phyloP scores from a whole-genome alignment of 2,329 filamentous ascomycete genomes.

The Pochonia chlamydosporia region DNA sequence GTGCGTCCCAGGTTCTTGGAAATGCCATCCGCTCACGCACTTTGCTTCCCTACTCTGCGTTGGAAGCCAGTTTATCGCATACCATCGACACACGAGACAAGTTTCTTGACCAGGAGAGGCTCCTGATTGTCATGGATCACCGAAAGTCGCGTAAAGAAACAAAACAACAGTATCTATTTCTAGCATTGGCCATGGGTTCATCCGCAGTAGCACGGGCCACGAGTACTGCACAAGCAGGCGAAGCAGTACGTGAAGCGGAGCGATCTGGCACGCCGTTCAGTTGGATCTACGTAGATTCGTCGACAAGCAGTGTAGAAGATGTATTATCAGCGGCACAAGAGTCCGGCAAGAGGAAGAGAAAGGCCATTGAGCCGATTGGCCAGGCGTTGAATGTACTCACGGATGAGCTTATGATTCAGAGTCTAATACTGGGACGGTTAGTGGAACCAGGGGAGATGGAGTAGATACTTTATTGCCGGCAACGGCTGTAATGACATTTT shows the following conservation, averaged over 20 bases:
- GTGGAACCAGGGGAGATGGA: constrained; percentile 54
- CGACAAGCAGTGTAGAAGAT: constrained; percentile 46
- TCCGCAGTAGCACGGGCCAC: constrained; percentile 56
- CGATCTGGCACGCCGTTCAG: constrained; percentile 50
- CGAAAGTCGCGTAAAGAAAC: constrained; percentile 56
- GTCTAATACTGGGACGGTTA: constrained; percentile 77
- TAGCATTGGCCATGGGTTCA: constrained; percentile 74
- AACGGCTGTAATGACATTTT: not conserved
- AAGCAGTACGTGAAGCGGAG: constrained; percentile 47
- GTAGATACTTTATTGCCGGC: not conserved
- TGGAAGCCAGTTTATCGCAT: constrained; percentile 47
- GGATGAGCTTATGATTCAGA: constrained; percentile 88
- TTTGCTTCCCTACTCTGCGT: constrained; percentile 55
- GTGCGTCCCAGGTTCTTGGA: constrained; percentile 69
- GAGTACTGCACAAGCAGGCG: constrained; percentile 59
- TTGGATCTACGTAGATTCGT: constrained; percentile 74
- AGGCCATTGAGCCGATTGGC: constrained; percentile 26
- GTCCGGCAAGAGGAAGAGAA: constrained; percentile 34
- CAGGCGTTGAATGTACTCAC: constrained; percentile 62
- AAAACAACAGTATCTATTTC: constrained; percentile 70
- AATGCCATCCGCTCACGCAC: constrained; percentile 72
- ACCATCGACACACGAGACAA: constrained; percentile 56
- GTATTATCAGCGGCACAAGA: constrained; percentile 32
- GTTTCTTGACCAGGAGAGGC: constrained; percentile 56
- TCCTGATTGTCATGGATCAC: constrained; percentile 62